Evolutionary conservation across 176 grass and related monocot genomes (phyloP).

Genomic region (Pontederia paniculata): DNA sequence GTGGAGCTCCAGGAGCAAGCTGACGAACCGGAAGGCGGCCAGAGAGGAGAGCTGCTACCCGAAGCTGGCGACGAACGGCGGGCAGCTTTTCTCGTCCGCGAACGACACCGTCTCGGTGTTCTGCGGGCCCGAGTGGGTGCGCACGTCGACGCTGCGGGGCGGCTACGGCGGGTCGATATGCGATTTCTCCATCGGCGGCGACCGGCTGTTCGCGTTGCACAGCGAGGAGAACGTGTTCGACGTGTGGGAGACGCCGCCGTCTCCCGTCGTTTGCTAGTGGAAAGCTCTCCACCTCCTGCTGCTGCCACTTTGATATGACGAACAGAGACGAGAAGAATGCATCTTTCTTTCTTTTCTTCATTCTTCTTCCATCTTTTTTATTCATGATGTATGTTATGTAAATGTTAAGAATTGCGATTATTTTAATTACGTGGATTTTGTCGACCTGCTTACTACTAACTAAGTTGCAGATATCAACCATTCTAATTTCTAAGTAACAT

Average conservation of each 20-base stretch:
- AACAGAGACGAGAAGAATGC: no score
- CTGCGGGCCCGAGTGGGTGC: slow-evolving; percentile 73
- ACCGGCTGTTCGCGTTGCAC: slow-evolving; percentile 73
- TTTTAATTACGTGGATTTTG: no score
- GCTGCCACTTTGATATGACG: no score
- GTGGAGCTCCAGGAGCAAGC: slow-evolving; percentile 94
- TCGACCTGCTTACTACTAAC: no score
- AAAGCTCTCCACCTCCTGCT: no score
- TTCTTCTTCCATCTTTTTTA: no score
- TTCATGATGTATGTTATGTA: no score
- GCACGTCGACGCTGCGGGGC: slow-evolving; percentile 58
- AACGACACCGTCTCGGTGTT: slow-evolving; percentile 94
- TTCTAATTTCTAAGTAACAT: no score
- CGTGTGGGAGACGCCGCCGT: slow-evolving; percentile 74
- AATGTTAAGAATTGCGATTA: no score
- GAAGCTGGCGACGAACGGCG: slow-evolving; percentile 69
- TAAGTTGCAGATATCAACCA: no score
- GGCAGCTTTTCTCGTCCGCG: slow-evolving; percentile 92
- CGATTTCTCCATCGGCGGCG: slow-evolving; percentile 88
- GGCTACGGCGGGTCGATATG: slow-evolving; percentile 74
- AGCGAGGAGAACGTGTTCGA: slow-evolving; percentile 94
- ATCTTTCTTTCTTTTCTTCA: no score
- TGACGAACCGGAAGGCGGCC: slow-evolving; percentile 64
- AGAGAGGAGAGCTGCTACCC: slow-evolving; percentile 95
- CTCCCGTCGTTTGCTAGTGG: slow-evolving; percentile 12